These are phyloP conservation scores for Citropsis articulata DNA, from an alignment of 345 rosid genomes.

Conservation along the genomic window DNA sequence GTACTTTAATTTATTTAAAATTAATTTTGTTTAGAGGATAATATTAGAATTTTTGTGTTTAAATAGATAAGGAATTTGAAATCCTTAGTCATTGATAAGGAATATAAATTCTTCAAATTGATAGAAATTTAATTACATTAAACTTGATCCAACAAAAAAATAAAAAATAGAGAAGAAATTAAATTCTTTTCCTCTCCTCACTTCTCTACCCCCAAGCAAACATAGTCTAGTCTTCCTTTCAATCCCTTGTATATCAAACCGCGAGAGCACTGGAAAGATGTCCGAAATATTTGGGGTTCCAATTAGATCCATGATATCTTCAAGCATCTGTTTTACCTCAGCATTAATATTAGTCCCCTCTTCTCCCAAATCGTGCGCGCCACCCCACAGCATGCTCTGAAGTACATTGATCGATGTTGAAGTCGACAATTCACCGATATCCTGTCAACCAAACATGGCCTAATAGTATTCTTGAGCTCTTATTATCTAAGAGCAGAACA, in stretches of 20 bases:
- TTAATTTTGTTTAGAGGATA: too few species aligned
- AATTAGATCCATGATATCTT: slow-evolving; percentile 17
- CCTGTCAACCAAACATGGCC: too few species aligned
- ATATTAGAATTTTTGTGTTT: too few species aligned
- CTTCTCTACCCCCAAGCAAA: too few species aligned
- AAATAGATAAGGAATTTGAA: too few species aligned
- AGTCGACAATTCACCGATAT: not conserved
- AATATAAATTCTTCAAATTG: too few species aligned
- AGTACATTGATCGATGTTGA: not conserved
- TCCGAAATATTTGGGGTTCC: slow-evolving; percentile 49
- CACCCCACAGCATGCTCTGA: not conserved
- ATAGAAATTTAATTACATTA: too few species aligned
- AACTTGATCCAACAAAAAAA: too few species aligned
- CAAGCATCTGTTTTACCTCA: not conserved
- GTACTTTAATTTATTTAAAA: too few species aligned
- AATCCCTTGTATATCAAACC: slow-evolving; percentile 50
- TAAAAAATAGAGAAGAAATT: too few species aligned
- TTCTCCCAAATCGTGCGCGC: not conserved
- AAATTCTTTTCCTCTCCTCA: too few species aligned
- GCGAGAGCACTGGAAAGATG: slow-evolving; percentile 33
- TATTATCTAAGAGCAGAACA: slow-evolving; percentile 9
- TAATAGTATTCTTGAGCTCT: not conserved
- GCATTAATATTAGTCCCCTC: not conserved
- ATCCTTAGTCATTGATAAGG: too few species aligned
- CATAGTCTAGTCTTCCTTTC: slow-evolving; percentile 16